Base-by-base conservation (phyloP, 2,329 filamentous ascomycete species). In the Cytospora piceicola region DNA sequence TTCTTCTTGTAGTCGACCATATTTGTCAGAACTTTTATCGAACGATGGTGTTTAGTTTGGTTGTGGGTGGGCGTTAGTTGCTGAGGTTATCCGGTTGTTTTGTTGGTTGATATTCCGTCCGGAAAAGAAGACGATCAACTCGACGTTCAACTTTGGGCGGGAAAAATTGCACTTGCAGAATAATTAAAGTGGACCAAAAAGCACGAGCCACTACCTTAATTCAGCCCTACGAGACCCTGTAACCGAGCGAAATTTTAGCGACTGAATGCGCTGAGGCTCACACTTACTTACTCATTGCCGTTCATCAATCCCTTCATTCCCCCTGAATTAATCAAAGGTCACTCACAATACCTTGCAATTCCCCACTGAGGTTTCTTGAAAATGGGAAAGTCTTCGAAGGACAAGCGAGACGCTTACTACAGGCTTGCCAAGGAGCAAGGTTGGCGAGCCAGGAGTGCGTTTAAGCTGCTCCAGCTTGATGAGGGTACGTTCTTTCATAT, bases 401-500 rank as follows among this genome's bases (percentile, higher is more conserved):
- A 99, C 76, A 99, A 99, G 80, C 91, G 95, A 61, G 95, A 99
- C 77, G 94, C 94, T 55, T 99, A 99, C 80, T 99, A 99, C 75
- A 88, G 95, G 62, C 90, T 99, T 11, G 95, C 95, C 22, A 99
- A 99, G 80, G 95, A 99, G 78, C 95, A 99, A 82, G 96, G 96
- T 70, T 99, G 95, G 94, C 91, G 95, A 42, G 95, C 95, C 32
- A 87, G 95, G 65, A 97, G 93, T 71, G 95, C 95, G 11, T 99
- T 97, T 82, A 99, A 99, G 79, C 87, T 99, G 29, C 88, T 99
- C 15, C 95, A 99, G 78, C 88, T 99, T 29, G 94, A 99, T 76
- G 93, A 90, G 81, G 87, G 87, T 88, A 66, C 3, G 60, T 51
- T n/a, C 20, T 49, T 6, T 46, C n/a, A 7, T 49, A 9, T 49